Evolutionary conservation across 768 basidiomycete genomes (phyloP).

Genomic region (Panus rudis): DNA sequence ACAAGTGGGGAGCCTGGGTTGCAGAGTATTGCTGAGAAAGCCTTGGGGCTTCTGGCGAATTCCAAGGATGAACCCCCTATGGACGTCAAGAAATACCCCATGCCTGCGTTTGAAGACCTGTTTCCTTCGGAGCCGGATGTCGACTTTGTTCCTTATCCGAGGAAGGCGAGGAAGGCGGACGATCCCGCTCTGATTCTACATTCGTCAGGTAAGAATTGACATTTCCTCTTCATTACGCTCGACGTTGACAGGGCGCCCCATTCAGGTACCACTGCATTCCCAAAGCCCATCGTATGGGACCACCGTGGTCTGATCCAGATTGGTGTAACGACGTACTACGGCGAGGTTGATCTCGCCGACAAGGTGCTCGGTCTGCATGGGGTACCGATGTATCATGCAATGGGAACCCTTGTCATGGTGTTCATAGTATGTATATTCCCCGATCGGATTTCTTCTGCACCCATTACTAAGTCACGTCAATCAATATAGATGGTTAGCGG

Average conservation of each 20-base stretch:
- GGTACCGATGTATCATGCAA: conserved; percentile 27
- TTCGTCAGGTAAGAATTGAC: conserved; percentile 18
- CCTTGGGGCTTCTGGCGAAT: conserved; percentile 5
- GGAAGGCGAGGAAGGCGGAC: conserved; percentile 9
- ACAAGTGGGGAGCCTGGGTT: conserved; percentile 14
- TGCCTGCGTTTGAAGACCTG: conserved; percentile 20
- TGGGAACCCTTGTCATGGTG: conserved; percentile 22
- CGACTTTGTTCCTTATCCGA: conserved; percentile 10
- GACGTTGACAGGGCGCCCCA: too few relatives aligned
- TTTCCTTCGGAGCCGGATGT: conserved; percentile 6
- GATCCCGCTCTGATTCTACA: conserved; percentile 19
- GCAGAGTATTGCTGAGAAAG: conserved; percentile 9
- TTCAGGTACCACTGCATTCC: conserved; percentile 22
- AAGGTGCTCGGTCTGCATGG: conserved; percentile 20
- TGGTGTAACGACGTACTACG: conserved; percentile 14
- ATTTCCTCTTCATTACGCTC: neutral
- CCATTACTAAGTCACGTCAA: neutral
- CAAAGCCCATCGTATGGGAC: conserved; percentile 20
- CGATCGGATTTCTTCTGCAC: neutral
- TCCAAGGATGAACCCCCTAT: neutral
- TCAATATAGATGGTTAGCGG: conserved; percentile 19
- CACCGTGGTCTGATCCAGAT: neutral
- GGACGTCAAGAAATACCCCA: conserved; percentile 4
- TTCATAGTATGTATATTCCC: conserved; percentile 15
- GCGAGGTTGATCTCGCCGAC: conserved; percentile 19